These are phyloP conservation scores for Pezizomycotina sp. DNA, from an alignment of 2,329 filamentous ascomycete genomes.

Conservation along the genomic window DNA sequence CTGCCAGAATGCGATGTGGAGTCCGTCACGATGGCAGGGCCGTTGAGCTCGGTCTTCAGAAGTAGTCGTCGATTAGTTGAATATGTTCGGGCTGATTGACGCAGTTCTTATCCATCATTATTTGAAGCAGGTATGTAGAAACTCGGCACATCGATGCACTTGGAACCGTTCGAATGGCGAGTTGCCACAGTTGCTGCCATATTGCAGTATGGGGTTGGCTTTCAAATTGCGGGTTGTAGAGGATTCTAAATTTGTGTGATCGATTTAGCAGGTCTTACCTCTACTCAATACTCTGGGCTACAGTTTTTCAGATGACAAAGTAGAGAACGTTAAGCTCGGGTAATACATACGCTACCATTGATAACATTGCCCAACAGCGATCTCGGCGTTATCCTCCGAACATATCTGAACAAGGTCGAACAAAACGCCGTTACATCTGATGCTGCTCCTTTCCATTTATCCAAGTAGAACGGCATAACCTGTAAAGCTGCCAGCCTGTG, in stretches of 20 bases:
- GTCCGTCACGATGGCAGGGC: slow-evolving; percentile 64
- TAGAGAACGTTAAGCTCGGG: not conserved
- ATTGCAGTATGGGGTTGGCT: slow-evolving; percentile 31
- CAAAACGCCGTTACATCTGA: slow-evolving; percentile 43
- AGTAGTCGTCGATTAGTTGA: slow-evolving; percentile 57
- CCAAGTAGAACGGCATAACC: slow-evolving; percentile 38
- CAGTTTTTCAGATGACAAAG: not conserved
- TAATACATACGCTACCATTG: slow-evolving; percentile 52
- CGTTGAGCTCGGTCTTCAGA: slow-evolving; percentile 61
- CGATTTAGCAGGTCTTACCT: slow-evolving; percentile 12
- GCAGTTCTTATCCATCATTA: slow-evolving; percentile 48
- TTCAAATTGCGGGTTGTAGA: slow-evolving; percentile 30
- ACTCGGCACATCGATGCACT: slow-evolving; percentile 56
- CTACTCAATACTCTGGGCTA: slow-evolving; percentile 21
- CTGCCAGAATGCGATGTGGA: slow-evolving; percentile 59
- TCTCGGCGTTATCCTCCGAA: slow-evolving; percentile 51
- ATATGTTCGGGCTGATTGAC: too few species aligned
- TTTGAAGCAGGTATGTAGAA: slow-evolving; percentile 55
- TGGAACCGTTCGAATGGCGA: slow-evolving; percentile 52
- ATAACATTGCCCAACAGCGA: slow-evolving; percentile 69
- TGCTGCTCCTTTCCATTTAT: slow-evolving; percentile 34
- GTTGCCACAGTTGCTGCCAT: slow-evolving; percentile 64
- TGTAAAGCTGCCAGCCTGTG: slow-evolving; percentile 40
- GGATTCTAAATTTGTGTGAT: slow-evolving; percentile 32
- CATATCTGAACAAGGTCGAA: slow-evolving; percentile 41